A percentile compares a stretch with the other conserved stretches of the same genome.
Conservation (phyloP, 352 stramenopile species). For the Phytophthora lateralis region DNA sequence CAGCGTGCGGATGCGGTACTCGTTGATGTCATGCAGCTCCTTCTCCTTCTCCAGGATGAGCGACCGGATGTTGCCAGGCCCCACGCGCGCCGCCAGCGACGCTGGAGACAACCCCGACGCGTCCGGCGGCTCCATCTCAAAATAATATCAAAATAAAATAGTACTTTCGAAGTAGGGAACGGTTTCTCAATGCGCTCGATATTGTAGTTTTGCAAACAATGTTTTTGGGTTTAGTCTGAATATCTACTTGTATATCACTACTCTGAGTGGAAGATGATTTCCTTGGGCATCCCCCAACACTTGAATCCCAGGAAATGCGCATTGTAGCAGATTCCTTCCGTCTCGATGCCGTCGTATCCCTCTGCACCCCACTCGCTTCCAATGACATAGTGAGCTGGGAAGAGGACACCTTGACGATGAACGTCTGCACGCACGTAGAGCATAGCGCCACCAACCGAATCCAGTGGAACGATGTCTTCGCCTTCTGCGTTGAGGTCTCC, state of each 20-base stretch:
- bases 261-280: slow-evolving; percentile 26
- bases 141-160: too few relatives aligned
- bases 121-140: too few relatives aligned
- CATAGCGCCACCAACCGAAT: slow-evolving; percentile 49
- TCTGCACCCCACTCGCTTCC: slow-evolving; percentile 36
- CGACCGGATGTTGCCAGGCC: slow-evolving; percentile 76
- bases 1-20: slow-evolving; percentile 87
- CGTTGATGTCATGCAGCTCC: slow-evolving; percentile 93
- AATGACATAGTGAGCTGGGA: slow-evolving; percentile 40
- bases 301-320: slow-evolving; percentile 46
- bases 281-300: slow-evolving; percentile 46
- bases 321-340: slow-evolving; percentile 41
- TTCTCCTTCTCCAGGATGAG: slow-evolving; percentile 92
- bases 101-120: too few relatives aligned
- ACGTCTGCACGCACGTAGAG: slow-evolving; percentile 46
- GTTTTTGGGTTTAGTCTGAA: too few relatives aligned
- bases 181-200: too few relatives aligned
- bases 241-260: too few relatives aligned
- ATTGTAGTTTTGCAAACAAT: too few relatives aligned
- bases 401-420: slow-evolving; percentile 45
- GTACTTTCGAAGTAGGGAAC: too few relatives aligned
- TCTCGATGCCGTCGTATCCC: slow-evolving; percentile 53
- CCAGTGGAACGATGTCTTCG: slow-evolving; percentile 17
- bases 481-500: neutral
- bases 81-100: slow-evolving; percentile 29